Evolutionary conservation across 305 asterid species (phyloP).

Genomic region (Solanum hybrid): DNA sequence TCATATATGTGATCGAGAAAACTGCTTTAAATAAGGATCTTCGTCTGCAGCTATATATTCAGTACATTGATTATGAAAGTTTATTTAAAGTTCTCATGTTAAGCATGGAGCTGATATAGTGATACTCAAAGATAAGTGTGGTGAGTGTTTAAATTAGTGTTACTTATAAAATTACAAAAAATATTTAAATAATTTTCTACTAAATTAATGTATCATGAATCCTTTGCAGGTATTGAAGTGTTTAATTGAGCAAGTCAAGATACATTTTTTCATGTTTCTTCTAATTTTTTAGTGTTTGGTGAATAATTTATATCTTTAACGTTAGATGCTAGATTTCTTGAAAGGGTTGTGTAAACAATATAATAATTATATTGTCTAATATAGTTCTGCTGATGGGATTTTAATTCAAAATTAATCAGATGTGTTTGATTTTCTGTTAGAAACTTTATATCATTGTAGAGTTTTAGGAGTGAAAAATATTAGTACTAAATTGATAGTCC

Average conservation of each 20-base stretch:
- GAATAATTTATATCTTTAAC: background rate
- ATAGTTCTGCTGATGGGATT: background rate
- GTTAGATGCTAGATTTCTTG: background rate
- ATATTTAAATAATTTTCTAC: background rate
- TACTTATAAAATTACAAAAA: too few relatives aligned
- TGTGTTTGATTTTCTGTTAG: too few relatives aligned
- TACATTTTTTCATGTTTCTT: background rate
- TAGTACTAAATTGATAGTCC: too few relatives aligned
- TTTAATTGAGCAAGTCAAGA: too few relatives aligned
- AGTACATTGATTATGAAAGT: too few relatives aligned
- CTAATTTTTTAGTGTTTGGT: background rate
- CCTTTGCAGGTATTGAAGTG: background rate
- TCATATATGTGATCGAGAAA: background rate
- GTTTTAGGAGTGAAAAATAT: too few relatives aligned
- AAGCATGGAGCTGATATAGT: background rate
- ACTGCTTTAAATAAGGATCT: background rate
- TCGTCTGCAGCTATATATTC: background rate
- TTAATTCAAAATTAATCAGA: too few relatives aligned
- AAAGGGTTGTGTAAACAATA: background rate
- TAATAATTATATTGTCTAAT: too few relatives aligned
- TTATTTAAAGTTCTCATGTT: too few relatives aligned
- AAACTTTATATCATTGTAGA: too few relatives aligned
- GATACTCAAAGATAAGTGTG: background rate
- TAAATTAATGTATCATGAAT: too few relatives aligned
- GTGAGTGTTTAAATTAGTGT: background rate